These are phyloP conservation scores for Bruguiera parviflora DNA, from an alignment of 345 rosid genomes.

Conservation along the genomic window DNA sequence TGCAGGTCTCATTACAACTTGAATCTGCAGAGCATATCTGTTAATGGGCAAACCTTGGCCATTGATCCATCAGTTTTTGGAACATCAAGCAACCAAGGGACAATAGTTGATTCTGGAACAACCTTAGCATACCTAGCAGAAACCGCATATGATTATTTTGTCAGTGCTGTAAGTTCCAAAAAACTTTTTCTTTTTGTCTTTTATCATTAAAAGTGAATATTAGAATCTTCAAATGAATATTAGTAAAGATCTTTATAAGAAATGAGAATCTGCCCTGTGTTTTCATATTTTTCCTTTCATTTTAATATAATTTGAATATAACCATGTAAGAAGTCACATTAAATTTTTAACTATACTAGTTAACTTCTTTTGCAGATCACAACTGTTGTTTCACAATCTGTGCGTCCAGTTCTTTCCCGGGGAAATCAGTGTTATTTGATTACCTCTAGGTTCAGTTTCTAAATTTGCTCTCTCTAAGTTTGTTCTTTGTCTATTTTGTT, in stretches of 20 bases:
- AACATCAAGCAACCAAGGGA: slow-evolving; percentile 69
- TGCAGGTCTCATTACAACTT: slow-evolving; percentile 97
- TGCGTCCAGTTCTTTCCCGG: slow-evolving; percentile 48
- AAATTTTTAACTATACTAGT: slow-evolving; percentile 1
- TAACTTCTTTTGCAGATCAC: slow-evolving; percentile 53
- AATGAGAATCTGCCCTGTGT: too few species aligned
- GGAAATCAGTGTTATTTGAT: slow-evolving; percentile 63
- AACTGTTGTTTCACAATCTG: slow-evolving; percentile 52
- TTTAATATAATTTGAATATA: neutral
- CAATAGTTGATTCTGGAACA: slow-evolving; percentile 94
- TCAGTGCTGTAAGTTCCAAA: slow-evolving; percentile 64
- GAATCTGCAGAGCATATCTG: slow-evolving; percentile 81
- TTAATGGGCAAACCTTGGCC: slow-evolving; percentile 55
- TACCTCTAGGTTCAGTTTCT: slow-evolving; percentile 56
- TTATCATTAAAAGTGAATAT: neutral
- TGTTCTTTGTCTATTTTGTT: neutral
- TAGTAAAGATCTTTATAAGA: too few species aligned
- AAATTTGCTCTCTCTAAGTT: slow-evolving; percentile 3
- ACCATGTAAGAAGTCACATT: neutral
- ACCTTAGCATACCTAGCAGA: slow-evolving; percentile 92
- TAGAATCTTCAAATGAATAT: neutral
- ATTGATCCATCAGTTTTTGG: slow-evolving; percentile 71
- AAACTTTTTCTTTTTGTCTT: neutral
- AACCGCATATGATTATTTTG: slow-evolving; percentile 61
- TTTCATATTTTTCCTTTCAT: neutral